These are phyloP conservation scores for Cicer chorassanicum DNA, from an alignment of 306 rosid species.

Conservation along the genomic window DNA sequence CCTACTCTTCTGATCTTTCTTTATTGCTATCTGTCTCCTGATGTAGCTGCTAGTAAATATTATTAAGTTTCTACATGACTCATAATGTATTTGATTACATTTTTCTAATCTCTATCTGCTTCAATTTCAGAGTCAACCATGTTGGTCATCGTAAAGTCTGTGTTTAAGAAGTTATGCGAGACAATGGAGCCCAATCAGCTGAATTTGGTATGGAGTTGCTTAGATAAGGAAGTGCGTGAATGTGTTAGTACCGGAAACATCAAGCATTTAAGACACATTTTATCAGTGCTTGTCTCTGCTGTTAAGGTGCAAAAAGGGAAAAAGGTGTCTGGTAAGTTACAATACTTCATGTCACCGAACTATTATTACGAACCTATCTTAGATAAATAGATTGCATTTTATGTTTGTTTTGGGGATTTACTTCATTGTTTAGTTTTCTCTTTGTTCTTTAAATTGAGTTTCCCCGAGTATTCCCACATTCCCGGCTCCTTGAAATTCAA, in stretches of 20 bases:
- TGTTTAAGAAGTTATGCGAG: constrained; percentile 66
- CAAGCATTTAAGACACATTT: constrained; percentile 51
- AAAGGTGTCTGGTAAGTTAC: constrained; percentile 69
- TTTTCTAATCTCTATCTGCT: constrained; percentile 36
- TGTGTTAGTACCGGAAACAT: constrained; percentile 48
- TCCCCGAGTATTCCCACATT: neutral
- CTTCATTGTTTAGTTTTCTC: neutral
- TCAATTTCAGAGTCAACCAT: constrained; percentile 61
- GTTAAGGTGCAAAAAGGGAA: constrained; percentile 62
- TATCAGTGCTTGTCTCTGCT: constrained; percentile 64
- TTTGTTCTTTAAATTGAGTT: constrained; percentile 19
- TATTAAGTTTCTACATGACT: constrained; percentile 26
- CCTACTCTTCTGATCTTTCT: constrained; percentile 21
- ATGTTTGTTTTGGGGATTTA: neutral
- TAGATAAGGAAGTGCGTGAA: constrained; percentile 56
- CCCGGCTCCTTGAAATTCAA: constrained; percentile 17
- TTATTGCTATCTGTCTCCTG: constrained; percentile 17
- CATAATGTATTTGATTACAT: constrained; percentile 22
- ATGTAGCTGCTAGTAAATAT: constrained; percentile 33
- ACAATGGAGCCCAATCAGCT: constrained; percentile 70
- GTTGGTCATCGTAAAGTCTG: constrained; percentile 60
- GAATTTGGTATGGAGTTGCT: constrained; percentile 65
- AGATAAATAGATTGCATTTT: constrained; percentile 25
- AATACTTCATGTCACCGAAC: constrained; percentile 37
- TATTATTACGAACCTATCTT: constrained; percentile 9